Evolutionary conservation across 2,329 filamentous ascomycete species (phyloP).

Genomic region (Exophiala spinifera): DNA sequence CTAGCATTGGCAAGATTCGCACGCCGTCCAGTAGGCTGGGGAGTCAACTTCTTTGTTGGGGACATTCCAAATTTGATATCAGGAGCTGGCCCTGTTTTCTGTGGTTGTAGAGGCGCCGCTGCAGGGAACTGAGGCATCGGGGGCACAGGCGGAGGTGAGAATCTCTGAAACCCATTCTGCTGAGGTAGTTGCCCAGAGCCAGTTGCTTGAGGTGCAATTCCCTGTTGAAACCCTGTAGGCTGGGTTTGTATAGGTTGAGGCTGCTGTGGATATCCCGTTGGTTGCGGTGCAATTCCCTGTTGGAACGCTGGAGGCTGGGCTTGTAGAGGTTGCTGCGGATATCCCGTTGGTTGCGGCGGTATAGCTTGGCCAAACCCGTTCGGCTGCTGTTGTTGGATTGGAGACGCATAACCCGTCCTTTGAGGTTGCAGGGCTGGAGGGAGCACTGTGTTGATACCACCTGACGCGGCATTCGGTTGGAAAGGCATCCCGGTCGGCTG

Average conservation of each 20-base stretch:
- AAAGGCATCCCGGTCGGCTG: slow-evolving; percentile 56
- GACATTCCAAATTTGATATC: slow-evolving; percentile 84
- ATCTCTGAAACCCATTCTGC: slow-evolving; percentile 51
- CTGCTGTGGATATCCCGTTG: slow-evolving; percentile 37
- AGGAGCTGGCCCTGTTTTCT: slow-evolving; percentile 82
- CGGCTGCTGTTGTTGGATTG: slow-evolving; percentile 47
- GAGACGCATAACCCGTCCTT: slow-evolving; percentile 43
- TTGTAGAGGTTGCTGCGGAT: slow-evolving; percentile 7
- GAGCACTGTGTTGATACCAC: slow-evolving; percentile 52
- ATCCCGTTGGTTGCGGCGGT: slow-evolving; percentile 65
- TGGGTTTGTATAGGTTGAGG: slow-evolving; percentile 6
- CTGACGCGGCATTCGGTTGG: slow-evolving; percentile 48
- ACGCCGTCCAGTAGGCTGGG: slow-evolving; percentile 83
- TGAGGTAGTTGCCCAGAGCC: slow-evolving; percentile 39
- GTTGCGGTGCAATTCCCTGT: slow-evolving; percentile 22
- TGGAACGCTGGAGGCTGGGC: slow-evolving; percentile 56
- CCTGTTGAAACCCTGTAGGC: slow-evolving; percentile 56
- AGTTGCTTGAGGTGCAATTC: slow-evolving; percentile 24
- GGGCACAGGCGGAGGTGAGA: slow-evolving; percentile 51
- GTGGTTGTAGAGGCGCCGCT: slow-evolving; percentile 64
- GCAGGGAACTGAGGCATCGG: slow-evolving; percentile 58
- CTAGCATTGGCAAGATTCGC: slow-evolving; percentile 93
- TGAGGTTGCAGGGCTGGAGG: slow-evolving; percentile 50
- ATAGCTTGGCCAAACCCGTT: slow-evolving; percentile 40
- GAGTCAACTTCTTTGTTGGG: slow-evolving; percentile 69